Percentiles rank a stretch among this genome's conserved stretches.
phyloP scores from a whole-genome alignment of 2,329 filamentous ascomycete genomes.

The Hypoxylon sp. region DNA sequence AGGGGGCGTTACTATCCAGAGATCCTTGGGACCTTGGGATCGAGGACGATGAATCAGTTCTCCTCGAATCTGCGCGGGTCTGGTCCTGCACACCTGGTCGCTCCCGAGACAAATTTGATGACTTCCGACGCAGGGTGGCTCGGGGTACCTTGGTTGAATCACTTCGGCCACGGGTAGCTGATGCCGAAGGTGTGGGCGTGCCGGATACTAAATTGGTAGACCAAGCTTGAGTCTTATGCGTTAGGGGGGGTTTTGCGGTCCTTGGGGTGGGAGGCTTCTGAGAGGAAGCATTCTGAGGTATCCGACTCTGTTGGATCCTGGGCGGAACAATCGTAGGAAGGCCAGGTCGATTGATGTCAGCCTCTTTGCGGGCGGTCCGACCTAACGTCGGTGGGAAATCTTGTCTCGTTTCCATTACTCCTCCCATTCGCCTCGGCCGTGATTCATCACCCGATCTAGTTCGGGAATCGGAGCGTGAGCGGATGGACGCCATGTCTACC shows the following conservation, averaged over 20 bases:
- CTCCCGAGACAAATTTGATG: constrained; percentile 59
- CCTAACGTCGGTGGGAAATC: constrained; percentile 43
- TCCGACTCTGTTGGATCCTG: constrained; percentile 50
- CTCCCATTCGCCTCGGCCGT: constrained; percentile 46
- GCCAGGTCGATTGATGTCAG: constrained; percentile 38
- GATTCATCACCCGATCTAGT: constrained; percentile 44
- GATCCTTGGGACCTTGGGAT: constrained; percentile 54
- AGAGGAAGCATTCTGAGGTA: constrained; percentile 52
- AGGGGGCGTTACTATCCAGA: constrained; percentile 52
- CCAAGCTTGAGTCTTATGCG: constrained; percentile 59
- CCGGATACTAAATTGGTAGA: constrained; percentile 52
- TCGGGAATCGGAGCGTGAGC: constrained; percentile 45
- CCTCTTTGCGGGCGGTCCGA: constrained; percentile 46
- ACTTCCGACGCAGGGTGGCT: constrained; percentile 63
- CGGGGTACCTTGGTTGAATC: constrained; percentile 52
- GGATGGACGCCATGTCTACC: constrained; percentile 51
- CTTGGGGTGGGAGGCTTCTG: constrained; percentile 40
- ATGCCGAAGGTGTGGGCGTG: constrained; percentile 52
- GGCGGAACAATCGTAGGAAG: constrained; percentile 41
- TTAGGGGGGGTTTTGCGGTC: constrained; percentile 53
- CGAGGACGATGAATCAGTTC: constrained; percentile 59
- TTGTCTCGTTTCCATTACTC: constrained; percentile 46
- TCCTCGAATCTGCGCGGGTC: constrained; percentile 53
- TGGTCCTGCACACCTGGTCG: constrained; percentile 50
- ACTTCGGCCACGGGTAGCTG: constrained; percentile 53